Conservation (phyloP, 768 basidiomycete genomes). For the Dioszegia aurantiaca region DNA sequence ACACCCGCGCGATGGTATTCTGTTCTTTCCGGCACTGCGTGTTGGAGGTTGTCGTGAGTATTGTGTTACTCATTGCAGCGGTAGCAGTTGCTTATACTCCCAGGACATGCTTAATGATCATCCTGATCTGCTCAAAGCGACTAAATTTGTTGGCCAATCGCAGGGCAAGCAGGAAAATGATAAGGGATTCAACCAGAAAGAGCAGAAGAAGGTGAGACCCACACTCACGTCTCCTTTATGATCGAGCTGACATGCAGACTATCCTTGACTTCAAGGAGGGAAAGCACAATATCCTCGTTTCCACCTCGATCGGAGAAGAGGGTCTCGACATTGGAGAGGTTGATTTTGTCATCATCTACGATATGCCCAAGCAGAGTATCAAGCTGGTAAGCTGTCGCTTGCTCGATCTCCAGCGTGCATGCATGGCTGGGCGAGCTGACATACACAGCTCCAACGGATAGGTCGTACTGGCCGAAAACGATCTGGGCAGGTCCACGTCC, state of each 20-base stretch:
- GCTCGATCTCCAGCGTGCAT: background rate
- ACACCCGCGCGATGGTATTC: conserved; percentile 88
- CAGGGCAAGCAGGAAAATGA: conserved; percentile 74
- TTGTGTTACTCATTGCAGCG: background rate
- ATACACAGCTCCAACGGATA: conserved; percentile 79
- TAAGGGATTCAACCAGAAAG: conserved; percentile 84
- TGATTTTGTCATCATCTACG: conserved; percentile 93
- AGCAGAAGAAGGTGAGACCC: conserved; percentile 73
- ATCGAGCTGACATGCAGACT: conserved; percentile 57
- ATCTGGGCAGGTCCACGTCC: conserved; percentile 80
- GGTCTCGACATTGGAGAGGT: conserved; percentile 97
- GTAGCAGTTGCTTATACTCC: conserved; percentile 2
- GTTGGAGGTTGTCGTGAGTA: conserved; percentile 73
- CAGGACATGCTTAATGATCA: conserved; percentile 68
- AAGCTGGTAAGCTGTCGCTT: conserved; percentile 70
- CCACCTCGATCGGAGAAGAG: conserved; percentile 96
- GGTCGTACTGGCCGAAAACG: conserved; percentile 93
- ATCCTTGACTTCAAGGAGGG: conserved; percentile 83
- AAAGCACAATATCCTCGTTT: conserved; percentile 85
- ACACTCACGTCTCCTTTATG: conserved; percentile 5
- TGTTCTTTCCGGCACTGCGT: conserved; percentile 85
- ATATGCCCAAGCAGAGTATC: conserved; percentile 91
- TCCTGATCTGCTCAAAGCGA: conserved; percentile 72
- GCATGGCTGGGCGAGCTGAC: conserved; percentile 10
- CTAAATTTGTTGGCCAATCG: conserved; percentile 76